These are phyloP conservation scores for Candida gorgasii DNA, from an alignment of 805 yeast genomes.

Conservation along the genomic window DNA sequence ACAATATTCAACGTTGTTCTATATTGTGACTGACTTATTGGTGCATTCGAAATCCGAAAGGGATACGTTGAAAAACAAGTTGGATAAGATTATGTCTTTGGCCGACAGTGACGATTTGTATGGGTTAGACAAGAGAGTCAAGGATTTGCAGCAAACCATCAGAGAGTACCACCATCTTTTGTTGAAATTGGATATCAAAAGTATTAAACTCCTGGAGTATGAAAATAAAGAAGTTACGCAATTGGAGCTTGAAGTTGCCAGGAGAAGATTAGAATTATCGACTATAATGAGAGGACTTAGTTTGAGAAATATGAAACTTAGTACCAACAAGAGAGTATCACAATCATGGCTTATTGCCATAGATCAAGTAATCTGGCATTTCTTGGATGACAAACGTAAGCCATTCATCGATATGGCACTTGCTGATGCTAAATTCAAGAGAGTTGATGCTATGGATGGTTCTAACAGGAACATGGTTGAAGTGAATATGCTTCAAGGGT, in stretches of 20 bases:
- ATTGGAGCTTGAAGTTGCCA: conserved; percentile 35
- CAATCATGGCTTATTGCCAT: conserved; percentile 39
- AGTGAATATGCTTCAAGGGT: conserved; percentile 65
- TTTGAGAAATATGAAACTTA: conserved; percentile 22
- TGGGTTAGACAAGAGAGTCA: conserved; percentile 32
- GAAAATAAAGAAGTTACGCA: conserved; percentile 23
- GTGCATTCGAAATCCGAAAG: conserved; percentile 28
- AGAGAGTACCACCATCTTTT: conserved; percentile 35
- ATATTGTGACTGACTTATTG: conserved; percentile 36
- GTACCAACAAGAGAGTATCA: conserved; percentile 21
- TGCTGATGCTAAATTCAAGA: conserved; percentile 57
- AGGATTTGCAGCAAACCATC: conserved; percentile 31
- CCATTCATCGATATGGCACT: conserved; percentile 74
- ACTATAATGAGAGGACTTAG: conserved; percentile 35
- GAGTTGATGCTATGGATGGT: conserved; percentile 66
- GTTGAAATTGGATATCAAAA: conserved; percentile 39
- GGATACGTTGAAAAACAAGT: conserved; percentile 37
- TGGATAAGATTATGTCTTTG: conserved; percentile 37
- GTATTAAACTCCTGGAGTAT: conserved; percentile 19
- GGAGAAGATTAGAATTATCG: conserved; percentile 32
- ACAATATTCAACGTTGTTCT: conserved; percentile 40
- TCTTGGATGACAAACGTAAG: conserved; percentile 56
- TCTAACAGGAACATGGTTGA: conserved; percentile 62
- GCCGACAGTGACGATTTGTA: conserved; percentile 37
- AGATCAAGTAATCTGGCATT: conserved; percentile 69